A percentile compares a stretch with the other conserved stretches of the same genome.
Evolutionary conservation across 768 basidiomycete species (phyloP).

Genomic region (Agaricus sinodeliciosus): DNA sequence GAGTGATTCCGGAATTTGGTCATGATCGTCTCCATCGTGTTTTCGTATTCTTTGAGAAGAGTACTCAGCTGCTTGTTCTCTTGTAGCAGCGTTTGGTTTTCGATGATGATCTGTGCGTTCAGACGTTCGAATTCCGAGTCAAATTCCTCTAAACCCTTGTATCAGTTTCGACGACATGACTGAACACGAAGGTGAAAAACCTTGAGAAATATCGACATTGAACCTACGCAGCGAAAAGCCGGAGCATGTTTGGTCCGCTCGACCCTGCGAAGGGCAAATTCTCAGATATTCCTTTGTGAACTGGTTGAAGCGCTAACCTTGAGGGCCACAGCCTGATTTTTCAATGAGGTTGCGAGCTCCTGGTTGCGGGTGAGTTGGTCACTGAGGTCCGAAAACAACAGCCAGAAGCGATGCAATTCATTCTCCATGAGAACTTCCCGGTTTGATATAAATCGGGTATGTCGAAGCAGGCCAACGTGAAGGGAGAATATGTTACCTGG

Average conservation of each 20-base stretch:
- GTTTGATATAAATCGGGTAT: not conserved
- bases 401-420: slow-evolving; percentile 72
- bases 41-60: slow-evolving; percentile 91
- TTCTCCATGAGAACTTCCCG: slow-evolving; percentile 40
- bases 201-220: slow-evolving; percentile 84
- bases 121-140: slow-evolving; percentile 87
- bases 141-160: slow-evolving; percentile 67
- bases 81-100: slow-evolving; percentile 87
- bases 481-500: not conserved
- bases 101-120: slow-evolving; percentile 86
- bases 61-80: slow-evolving; percentile 93
- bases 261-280: slow-evolving; percentile 39
- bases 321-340: slow-evolving; percentile 61
- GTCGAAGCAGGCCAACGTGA: not conserved
- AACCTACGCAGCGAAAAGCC: slow-evolving; percentile 79
- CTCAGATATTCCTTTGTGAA: slow-evolving; percentile 3
- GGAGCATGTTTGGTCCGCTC: slow-evolving; percentile 63
- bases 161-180: slow-evolving; percentile 25
- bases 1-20: slow-evolving; percentile 89
- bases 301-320: slow-evolving; percentile 46
- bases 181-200: slow-evolving; percentile 28
- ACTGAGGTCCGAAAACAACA: slow-evolving; percentile 73
- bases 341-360: slow-evolving; percentile 61
- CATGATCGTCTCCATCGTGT: slow-evolving; percentile 95
- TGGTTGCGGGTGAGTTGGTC: slow-evolving; percentile 82